These are phyloP conservation scores for Pinus taeda DNA, from an alignment of 75 land plant genomes.

Conservation along the genomic window DNA sequence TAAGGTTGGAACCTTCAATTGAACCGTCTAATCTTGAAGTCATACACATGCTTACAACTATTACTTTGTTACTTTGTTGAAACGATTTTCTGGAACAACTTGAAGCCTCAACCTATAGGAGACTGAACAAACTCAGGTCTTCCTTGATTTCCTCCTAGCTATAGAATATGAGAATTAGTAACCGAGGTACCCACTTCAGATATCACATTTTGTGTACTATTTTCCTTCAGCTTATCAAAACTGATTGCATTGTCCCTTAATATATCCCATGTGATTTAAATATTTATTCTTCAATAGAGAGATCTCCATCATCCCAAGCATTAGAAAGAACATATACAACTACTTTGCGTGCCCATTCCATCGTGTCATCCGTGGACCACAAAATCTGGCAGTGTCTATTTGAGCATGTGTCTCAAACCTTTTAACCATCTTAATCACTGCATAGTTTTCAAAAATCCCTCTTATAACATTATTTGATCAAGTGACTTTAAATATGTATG, in stretches of 20 bases:
- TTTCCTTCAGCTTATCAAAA: constrained; percentile 57
- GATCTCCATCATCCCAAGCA: constrained; percentile 72
- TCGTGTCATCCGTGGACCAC: no score
- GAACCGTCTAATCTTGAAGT: constrained; percentile 64
- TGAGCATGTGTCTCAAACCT: no score
- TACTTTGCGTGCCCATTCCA: constrained; percentile 63
- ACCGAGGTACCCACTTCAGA: background rate
- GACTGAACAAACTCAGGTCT: constrained; percentile 46
- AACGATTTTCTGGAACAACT: constrained; percentile 74
- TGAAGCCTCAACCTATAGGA: constrained; percentile 84
- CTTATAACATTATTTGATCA: no score
- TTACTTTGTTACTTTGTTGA: constrained; percentile 45
- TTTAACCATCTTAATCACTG: no score
- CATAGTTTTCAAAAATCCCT: no score
- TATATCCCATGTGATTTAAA: constrained; percentile 63
- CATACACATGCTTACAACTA: constrained; percentile 76
- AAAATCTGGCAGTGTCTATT: no score
- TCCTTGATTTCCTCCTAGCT: background rate
- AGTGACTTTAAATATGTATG: no score
- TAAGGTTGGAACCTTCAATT: constrained; percentile 58
- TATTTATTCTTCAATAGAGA: constrained; percentile 71
- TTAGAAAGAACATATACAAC: constrained; percentile 61
- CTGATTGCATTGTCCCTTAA: constrained; percentile 58
- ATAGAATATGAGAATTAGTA: background rate
- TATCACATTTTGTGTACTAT: background rate